phyloP scores from a whole-genome alignment of 2,329 filamentous ascomycete species.

The Colletotrichum simmondsii region DNA sequence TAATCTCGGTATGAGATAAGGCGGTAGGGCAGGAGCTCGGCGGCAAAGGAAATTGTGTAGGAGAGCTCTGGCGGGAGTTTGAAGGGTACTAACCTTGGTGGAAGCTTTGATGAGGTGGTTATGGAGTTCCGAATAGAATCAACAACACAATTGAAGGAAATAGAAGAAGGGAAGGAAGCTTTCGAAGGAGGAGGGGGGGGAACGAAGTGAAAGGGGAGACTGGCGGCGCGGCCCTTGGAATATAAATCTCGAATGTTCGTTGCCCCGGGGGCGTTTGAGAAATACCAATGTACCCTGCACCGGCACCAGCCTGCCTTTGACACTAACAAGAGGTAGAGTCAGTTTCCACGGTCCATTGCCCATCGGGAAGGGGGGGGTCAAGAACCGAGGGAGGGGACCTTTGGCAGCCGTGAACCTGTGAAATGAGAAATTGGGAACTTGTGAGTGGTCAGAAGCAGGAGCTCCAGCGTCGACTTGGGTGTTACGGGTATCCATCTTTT shows the following conservation, averaged over 20 bases:
- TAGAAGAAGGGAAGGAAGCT: neutral
- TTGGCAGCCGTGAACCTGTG: neutral
- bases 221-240: neutral
- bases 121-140: slow-evolving; percentile 6
- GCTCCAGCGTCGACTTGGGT: slow-evolving; percentile 22
- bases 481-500: slow-evolving; percentile 17
- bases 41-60: slow-evolving; percentile 17
- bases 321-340: neutral
- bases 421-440: slow-evolving; percentile 31
- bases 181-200: neutral
- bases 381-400: slow-evolving; percentile 1
- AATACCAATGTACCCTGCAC: slow-evolving; percentile 14
- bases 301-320: neutral
- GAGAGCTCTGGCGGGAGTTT: neutral
- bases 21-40: slow-evolving; percentile 1
- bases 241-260: slow-evolving; percentile 22
- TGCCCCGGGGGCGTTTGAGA: slow-evolving; percentile 32
- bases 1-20: slow-evolving; percentile 2
- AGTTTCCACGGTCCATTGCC: slow-evolving; percentile 2
- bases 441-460: slow-evolving; percentile 26
- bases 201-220: neutral
- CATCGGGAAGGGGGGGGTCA: slow-evolving; percentile 1
- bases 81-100: slow-evolving; percentile 19
- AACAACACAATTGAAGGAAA: slow-evolving; percentile 4
- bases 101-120: slow-evolving; percentile 5